Evolutionary conservation across 805 yeast species (phyloP).

Genomic region (Hanseniaspora clermontiae): DNA sequence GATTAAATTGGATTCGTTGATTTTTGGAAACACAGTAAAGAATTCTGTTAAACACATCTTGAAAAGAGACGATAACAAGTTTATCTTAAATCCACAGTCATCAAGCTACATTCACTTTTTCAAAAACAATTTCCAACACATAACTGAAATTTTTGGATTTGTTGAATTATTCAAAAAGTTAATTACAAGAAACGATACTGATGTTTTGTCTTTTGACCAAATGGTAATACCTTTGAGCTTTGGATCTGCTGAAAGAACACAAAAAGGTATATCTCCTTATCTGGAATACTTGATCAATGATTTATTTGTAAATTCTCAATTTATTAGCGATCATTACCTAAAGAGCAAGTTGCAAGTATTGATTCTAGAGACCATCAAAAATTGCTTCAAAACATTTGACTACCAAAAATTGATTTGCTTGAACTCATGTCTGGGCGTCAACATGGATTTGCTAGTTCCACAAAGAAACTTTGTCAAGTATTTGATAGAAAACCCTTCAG

Average conservation of each 20-base stretch:
- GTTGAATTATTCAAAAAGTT: constrained; percentile 14
- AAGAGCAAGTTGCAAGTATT: constrained; percentile 39
- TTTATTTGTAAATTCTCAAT: constrained; percentile 44
- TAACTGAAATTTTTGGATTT: constrained; percentile 42
- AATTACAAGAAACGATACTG: not conserved
- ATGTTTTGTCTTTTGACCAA: constrained; percentile 28
- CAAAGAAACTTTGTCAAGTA: constrained; percentile 36
- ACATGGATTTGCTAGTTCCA: constrained; percentile 37
- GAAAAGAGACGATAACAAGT: constrained; percentile 16
- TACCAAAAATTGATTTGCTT: constrained; percentile 40
- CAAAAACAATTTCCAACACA: constrained; percentile 40
- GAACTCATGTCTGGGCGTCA: constrained; percentile 36
- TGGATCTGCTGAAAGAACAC: constrained; percentile 48
- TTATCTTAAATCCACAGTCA: constrained; percentile 12
- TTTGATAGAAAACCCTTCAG: constrained; percentile 57
- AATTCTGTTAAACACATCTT: constrained; percentile 19
- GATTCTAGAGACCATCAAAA: constrained; percentile 40
- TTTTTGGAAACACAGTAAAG: constrained; percentile 29
- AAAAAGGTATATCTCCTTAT: constrained; percentile 66
- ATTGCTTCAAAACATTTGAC: constrained; percentile 39
- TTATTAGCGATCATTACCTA: constrained; percentile 24
- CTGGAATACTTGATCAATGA: constrained; percentile 58
- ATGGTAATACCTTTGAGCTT: constrained; percentile 50
- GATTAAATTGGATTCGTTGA: constrained; percentile 59
- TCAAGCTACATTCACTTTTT: constrained; percentile 26